Percentiles rank a stretch among this genome's conserved stretches.
phyloP scores from a whole-genome alignment of 495 filamentous ascomycete species.

The Xylaria curta region DNA sequence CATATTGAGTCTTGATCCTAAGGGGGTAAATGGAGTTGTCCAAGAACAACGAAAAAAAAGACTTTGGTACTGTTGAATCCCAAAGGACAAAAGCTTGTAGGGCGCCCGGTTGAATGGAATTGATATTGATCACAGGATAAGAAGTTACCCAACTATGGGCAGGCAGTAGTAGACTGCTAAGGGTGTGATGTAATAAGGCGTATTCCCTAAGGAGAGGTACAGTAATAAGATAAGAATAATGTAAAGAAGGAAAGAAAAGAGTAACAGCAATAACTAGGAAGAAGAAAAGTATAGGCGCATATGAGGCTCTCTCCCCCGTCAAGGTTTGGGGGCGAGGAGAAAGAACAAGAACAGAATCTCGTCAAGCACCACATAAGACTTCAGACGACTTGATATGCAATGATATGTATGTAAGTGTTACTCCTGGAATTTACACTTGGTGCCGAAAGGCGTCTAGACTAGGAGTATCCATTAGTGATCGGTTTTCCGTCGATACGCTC shows the following conservation, averaged over 20 bases:
- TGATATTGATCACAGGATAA: neutral
- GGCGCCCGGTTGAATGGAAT: neutral
- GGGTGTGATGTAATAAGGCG: neutral
- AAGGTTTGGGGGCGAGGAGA: neutral
- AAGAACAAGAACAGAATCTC: neutral
- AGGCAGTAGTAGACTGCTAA: neutral
- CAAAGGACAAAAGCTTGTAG: neutral
- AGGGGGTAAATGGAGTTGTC: neutral
- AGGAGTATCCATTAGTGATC: neutral
- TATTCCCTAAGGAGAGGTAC: neutral
- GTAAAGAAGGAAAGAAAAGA: neutral
- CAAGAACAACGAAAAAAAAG: neutral
- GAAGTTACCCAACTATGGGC: neutral
- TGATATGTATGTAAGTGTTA: neutral
- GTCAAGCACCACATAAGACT: neutral
- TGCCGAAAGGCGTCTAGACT: neutral
- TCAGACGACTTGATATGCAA: neutral
- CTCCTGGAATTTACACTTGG: slow-evolving; percentile 13
- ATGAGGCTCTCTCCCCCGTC: neutral
- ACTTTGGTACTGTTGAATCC: slow-evolving; percentile 1
- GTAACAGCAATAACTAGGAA: neutral
- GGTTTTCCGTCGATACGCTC: neutral
- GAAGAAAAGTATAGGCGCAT: neutral
- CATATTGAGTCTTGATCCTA: neutral
- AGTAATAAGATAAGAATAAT: neutral